Base-by-base conservation (phyloP, 2,329 filamentous ascomycete species). In the Zelopaecilomyces penicillatus region DNA sequence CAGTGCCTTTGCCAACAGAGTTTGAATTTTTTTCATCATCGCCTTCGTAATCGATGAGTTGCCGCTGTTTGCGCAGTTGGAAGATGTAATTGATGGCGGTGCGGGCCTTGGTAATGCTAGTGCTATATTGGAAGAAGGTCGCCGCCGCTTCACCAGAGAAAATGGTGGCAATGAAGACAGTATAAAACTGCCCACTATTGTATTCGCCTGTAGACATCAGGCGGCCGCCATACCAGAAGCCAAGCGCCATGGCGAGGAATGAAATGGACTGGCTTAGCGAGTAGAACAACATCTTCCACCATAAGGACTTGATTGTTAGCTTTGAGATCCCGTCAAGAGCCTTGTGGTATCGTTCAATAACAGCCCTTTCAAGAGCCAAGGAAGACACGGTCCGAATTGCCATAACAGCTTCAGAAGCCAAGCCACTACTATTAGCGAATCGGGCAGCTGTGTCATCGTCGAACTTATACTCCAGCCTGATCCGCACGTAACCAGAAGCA, bases 71-170 rank as follows among this genome's bases (percentile, higher is more conserved):
- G 5, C 66, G 59, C 27, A 74, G 63, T 38, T 58, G 55, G 49
- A 74, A 60, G 50, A 75, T 68, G 53, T 73, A 73, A 58, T 74
- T 74, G 32, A 70, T 70, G 4, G 71, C 68, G 1, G 61, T 58
- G 30, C 64, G 60, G 0, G 71, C 73, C 51, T 74, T 74, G 43
- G 71, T 75, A 43, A 80, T 66, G 49, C 68, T 74, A 4, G 72
- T 73, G 3, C 67, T 67, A 50, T 73, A 71, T 38, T 72, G 62
- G 52, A 71, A 71, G n/a, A 71, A 50, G 35, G 55, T 49, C 3
- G 65, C 63, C 3, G 67, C 62, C 5, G 66, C 61, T 61, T 72
- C 63, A 4, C 64, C 66, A 0, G 67, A 66, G 48, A 68, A 75
- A 26, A 76, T 59, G 11, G 74, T 61, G 19, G 71, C 69, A 45